Base-by-base conservation (phyloP, 768 basidiomycete genomes). In the Xerocomellus amylosporus region DNA sequence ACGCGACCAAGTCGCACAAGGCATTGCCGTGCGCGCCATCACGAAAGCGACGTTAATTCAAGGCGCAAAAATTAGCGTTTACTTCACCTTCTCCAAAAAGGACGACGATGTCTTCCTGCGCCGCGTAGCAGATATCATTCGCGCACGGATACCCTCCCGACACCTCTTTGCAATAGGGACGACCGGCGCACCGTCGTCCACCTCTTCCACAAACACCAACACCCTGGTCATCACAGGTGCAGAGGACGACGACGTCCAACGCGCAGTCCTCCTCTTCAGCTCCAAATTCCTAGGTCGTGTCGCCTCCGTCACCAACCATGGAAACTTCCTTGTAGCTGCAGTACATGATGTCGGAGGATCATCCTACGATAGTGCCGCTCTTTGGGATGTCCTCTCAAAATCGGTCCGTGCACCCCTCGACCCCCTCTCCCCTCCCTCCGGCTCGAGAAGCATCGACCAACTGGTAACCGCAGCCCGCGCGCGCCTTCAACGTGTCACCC, bases 261-360 rank as follows among this genome's bases (percentile, higher is more conserved):
- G 86, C 20, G 87, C 87, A 1, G 76, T 82, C 24, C 77, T 88
- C 8, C 80, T 90, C 49, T 76, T 79, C 14, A 75, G 75, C 49
- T 79, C 86, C 34, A 90, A 90, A 65, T 87, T 91, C 64, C 72
- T 86, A n/a, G 84, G 83, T 4, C 78, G 86, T 13, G 70, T 88
- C 28, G 65, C 73, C 33, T 60, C 72, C 30, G 72, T 76, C 14
- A 62, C 63, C 5, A 74, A 71, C 31, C 71, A 73, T 33, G 69
- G 69, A 28, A 63, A 65, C 45, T 49, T 60, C 17, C 69, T 77
- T 60, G 61, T 80, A 5, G 83, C 79, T 7, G 67, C 74, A 34
- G 77, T 87, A n/a, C 73, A 77, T 8, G 80, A 82, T 56, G 69
- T 88, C 39, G 80, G 80, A 17, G 71, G 69, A 7, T 76, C 79